Conservation (phyloP, 176 grass and related monocot genomes). For the Carex littledalei region DNA sequence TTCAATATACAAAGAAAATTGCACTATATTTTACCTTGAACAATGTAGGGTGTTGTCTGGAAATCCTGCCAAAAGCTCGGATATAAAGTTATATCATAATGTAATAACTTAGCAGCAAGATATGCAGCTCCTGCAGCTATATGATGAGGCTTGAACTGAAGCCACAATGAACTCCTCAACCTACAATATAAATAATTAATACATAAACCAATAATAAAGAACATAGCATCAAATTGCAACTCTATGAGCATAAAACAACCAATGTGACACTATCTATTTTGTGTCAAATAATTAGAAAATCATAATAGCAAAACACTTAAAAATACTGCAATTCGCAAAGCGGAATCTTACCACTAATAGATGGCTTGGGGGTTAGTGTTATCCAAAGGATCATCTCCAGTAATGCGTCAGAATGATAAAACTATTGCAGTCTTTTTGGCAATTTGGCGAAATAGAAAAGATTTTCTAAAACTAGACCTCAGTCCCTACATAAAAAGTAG, state of each 20-base stretch:
- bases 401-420: constrained; percentile 20
- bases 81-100: constrained; percentile 44
- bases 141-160: constrained; percentile 91
- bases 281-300: not conserved
- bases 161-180: constrained; percentile 79
- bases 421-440: constrained; percentile 23
- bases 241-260: not conserved
- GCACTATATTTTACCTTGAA: constrained; percentile 57
- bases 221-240: not conserved
- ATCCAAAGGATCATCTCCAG: constrained; percentile 17
- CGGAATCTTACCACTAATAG: constrained; percentile 22
- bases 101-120: constrained; percentile 61
- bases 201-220: not conserved
- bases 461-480: constrained; percentile 4
- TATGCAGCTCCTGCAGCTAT: constrained; percentile 81
- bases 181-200: constrained; percentile 33
- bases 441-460: constrained; percentile 11
- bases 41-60: constrained; percentile 54
- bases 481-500: not conserved
- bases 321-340: constrained; percentile 20
- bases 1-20: not conserved
- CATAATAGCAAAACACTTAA: constrained; percentile 14
- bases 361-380: constrained; percentile 20
- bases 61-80: constrained; percentile 76
- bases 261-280: not conserved